These are phyloP conservation scores for Insectozyma bohioensis DNA, from an alignment of 1,139 yeast species.

Conservation along the genomic window DNA sequence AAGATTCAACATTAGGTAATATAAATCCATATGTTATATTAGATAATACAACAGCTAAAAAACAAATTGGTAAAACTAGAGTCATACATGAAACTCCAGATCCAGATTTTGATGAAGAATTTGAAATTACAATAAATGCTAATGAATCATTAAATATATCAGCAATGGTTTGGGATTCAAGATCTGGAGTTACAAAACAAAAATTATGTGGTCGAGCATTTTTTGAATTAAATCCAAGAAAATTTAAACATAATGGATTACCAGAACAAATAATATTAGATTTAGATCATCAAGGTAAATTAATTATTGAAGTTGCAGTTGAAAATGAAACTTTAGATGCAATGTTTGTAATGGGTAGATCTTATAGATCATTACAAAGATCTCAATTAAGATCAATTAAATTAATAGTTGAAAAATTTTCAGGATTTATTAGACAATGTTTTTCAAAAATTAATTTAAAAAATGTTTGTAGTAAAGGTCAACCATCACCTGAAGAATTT, in stretches of 20 bases:
- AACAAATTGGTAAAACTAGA: conserved; percentile 71
- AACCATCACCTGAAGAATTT: conserved; percentile 53
- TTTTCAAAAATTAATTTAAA: conserved; percentile 48
- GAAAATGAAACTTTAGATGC: conserved; percentile 81
- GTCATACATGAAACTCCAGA: conserved; percentile 58
- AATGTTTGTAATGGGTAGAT: conserved; percentile 74
- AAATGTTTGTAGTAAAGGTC: conserved; percentile 48
- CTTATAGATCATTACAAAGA: conserved; percentile 63
- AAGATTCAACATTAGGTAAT: conserved; percentile 38
- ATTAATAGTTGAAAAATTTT: conserved; percentile 63
- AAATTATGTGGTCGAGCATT: conserved; percentile 70
- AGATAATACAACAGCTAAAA: conserved; percentile 56
- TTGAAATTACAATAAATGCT: conserved; percentile 56
- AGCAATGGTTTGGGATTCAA: conserved; percentile 75
- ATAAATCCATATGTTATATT: conserved; percentile 70
- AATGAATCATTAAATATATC: conserved; percentile 45
- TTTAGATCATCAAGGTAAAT: conserved; percentile 66
- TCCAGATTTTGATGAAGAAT: conserved; percentile 90
- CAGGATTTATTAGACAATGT: conserved; percentile 41
- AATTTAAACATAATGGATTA: conserved; percentile 67
- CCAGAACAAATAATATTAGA: conserved; percentile 62
- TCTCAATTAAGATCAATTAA: conserved; percentile 65
- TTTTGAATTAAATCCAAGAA: conserved; percentile 62
- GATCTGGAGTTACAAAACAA: conserved; percentile 55
- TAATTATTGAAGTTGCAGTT: conserved; percentile 64